Percentiles rank a stretch among this genome's conserved stretches.
Conservation (phyloP, 345 rosid genomes). For the Raphanus sativus region DNA sequence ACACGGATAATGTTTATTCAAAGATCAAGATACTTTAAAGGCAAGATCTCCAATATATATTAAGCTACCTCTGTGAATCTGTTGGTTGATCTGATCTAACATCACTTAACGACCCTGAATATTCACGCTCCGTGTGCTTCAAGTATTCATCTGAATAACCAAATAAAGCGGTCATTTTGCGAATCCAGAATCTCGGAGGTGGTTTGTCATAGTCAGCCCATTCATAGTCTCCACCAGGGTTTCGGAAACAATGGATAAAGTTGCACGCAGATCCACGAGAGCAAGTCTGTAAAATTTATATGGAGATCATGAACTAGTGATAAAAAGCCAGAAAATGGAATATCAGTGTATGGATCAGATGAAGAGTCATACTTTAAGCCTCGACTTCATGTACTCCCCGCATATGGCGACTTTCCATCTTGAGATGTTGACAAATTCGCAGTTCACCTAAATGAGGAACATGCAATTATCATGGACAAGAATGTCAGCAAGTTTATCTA, state of each 20-base stretch:
- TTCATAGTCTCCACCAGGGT: constrained; percentile 97
- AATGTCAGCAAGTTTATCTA: constrained; percentile 17
- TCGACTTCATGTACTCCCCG: constrained; percentile 91
- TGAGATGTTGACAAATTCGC: constrained; percentile 83
- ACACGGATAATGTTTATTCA: not conserved
- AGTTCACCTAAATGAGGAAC: constrained; percentile 54
- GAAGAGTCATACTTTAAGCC: constrained; percentile 57
- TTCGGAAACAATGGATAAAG: constrained; percentile 92
- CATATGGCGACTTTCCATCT: constrained; percentile 97
- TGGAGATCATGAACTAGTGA: constrained; percentile 9
- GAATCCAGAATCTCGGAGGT: constrained; percentile 86
- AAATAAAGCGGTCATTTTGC: constrained; percentile 79
- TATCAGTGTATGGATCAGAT: not conserved
- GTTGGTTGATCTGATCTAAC: constrained; percentile 34
- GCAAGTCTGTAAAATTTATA: constrained; percentile 64
- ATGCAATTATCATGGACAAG: constrained; percentile 7
- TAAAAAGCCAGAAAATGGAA: constrained; percentile 14
- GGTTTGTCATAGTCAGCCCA: constrained; percentile 98
- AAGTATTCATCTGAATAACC: constrained; percentile 62
- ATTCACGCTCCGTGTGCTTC: constrained; percentile 45
- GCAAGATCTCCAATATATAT: not conserved
- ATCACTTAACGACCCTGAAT: constrained; percentile 32
- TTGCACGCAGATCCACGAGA: constrained; percentile 93
- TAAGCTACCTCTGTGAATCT: constrained; percentile 47
- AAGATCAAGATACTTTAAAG: constrained; percentile 6